These are phyloP conservation scores for Penicillium bovifimosum DNA, from an alignment of 495 filamentous ascomycete species.

Conservation along the genomic window DNA sequence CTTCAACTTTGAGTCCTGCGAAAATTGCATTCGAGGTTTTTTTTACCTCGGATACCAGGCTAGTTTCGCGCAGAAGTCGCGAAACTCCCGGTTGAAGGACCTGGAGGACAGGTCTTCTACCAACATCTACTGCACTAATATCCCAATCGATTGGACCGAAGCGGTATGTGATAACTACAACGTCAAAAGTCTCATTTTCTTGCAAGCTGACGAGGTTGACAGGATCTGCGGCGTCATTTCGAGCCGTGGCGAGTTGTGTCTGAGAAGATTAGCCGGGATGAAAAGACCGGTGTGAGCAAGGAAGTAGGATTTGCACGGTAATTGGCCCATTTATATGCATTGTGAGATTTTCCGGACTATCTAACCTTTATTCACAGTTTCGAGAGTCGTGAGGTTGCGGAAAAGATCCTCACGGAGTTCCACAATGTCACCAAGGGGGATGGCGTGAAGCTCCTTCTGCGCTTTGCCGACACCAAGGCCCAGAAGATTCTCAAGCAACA, in stretches of 20 bases:
- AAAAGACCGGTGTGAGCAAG: conserved; percentile 76
- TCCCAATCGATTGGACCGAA: conserved; percentile 85
- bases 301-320: conserved; percentile 97
- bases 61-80: conserved; percentile 95
- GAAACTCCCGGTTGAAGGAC: conserved; percentile 91
- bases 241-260: conserved; percentile 78
- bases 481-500: conserved; percentile 95
- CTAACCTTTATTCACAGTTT: conserved; percentile 50
- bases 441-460: conserved; percentile 78
- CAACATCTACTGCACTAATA: conserved; percentile 95
- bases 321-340: conserved; percentile 10
- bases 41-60: conserved; percentile 91
- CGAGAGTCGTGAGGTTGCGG: conserved; percentile 78
- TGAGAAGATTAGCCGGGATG: conserved; percentile 86
- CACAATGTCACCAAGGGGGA: conserved; percentile 64
- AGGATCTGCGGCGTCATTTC: conserved; percentile 52
- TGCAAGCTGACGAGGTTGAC: conserved; percentile 6
- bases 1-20: conserved; percentile 76
- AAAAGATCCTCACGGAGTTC: conserved; percentile 77
- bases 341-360: background rate
- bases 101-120: conserved; percentile 80
- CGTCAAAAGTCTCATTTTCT: background rate
- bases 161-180: conserved; percentile 54
- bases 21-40: conserved; percentile 95
- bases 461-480: conserved; percentile 91